These are phyloP conservation scores for Clathrospora elynae DNA, from an alignment of 2,329 filamentous ascomycete genomes.

Conservation along the genomic window DNA sequence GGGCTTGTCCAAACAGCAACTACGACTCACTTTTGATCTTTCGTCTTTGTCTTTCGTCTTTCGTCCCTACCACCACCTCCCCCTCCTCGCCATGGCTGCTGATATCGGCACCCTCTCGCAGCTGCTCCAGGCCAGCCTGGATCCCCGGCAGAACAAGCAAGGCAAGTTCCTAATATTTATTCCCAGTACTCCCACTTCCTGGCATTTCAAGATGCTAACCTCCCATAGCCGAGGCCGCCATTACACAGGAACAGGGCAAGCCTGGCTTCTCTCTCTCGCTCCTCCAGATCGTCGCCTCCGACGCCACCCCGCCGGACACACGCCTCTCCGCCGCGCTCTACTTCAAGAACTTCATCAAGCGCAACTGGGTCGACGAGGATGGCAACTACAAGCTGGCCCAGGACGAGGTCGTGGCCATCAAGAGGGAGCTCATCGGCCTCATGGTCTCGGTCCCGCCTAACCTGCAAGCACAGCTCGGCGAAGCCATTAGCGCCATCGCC, in stretches of 20 bases:
- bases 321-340: conserved; percentile 86
- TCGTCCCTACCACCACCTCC: conserved; percentile 4
- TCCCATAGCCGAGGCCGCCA: conserved; percentile 73
- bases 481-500: conserved; percentile 95
- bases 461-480: conserved; percentile 91
- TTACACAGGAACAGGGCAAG: conserved; percentile 79
- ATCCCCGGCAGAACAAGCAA: conserved; percentile 86
- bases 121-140: conserved; percentile 87
- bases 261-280: conserved; percentile 84
- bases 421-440: conserved; percentile 90
- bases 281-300: conserved; percentile 85
- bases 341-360: conserved; percentile 98
- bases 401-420: conserved; percentile 87
- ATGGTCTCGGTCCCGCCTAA: conserved; percentile 91
- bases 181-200: conserved; percentile 7
- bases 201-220: conserved; percentile 24
- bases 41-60: conserved; percentile 6
- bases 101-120: conserved; percentile 71
- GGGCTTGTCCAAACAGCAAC: conserved; percentile 21
- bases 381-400: conserved; percentile 86
- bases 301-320: conserved; percentile 73
- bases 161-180: conserved; percentile 61
- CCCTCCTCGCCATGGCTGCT: conserved; percentile 59
- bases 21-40: conserved; percentile 21
- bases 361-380: conserved; percentile 94